These are phyloP conservation scores for Lepiota brunneoincarnata DNA, from an alignment of 768 basidiomycete genomes.

Conservation along the genomic window DNA sequence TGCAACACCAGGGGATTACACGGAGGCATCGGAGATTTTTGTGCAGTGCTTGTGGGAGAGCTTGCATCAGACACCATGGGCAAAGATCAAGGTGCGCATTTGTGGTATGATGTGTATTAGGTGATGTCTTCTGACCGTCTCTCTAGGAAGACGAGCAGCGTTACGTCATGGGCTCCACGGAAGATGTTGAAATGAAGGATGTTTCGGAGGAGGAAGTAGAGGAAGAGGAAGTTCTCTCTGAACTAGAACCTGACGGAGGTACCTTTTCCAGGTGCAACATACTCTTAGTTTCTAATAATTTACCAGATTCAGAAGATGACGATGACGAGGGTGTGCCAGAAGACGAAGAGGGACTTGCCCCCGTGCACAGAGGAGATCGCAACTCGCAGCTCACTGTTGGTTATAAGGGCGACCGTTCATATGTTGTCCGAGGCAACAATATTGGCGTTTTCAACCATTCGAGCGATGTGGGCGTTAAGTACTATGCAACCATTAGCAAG, in stretches of 20 bases:
- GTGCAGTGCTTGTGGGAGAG: conserved; percentile 79
- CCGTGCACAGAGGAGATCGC: conserved; percentile 52
- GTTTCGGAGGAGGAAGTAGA: conserved; percentile 72
- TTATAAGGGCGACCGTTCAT: conserved; percentile 93
- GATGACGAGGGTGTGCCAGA: conserved; percentile 42
- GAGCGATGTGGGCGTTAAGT: conserved; percentile 65
- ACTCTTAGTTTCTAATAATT: neutral
- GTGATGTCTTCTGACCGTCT: neutral
- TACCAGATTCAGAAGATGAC: conserved; percentile 39
- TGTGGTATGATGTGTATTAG: neutral
- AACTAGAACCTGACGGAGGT: conserved; percentile 67
- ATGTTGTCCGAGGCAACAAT: conserved; percentile 87
- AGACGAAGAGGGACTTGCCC: conserved; percentile 39
- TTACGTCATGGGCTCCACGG: conserved; percentile 76
- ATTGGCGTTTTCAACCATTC: conserved; percentile 88
- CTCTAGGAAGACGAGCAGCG: conserved; percentile 76
- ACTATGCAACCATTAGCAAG: conserved; percentile 83
- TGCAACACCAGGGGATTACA: conserved; percentile 49
- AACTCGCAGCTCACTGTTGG: conserved; percentile 93
- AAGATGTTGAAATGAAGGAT: conserved; percentile 89
- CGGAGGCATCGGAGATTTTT: conserved; percentile 58
- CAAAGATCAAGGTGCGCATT: conserved; percentile 68
- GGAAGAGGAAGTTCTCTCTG: conserved; percentile 73
- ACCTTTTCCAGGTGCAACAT: conserved; percentile 11
- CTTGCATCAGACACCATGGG: conserved; percentile 69